A percentile compares a stretch with the other conserved stretches of the same genome.
Conservation (phyloP, 441 rosid species). For the Erysimum pusillum region DNA sequence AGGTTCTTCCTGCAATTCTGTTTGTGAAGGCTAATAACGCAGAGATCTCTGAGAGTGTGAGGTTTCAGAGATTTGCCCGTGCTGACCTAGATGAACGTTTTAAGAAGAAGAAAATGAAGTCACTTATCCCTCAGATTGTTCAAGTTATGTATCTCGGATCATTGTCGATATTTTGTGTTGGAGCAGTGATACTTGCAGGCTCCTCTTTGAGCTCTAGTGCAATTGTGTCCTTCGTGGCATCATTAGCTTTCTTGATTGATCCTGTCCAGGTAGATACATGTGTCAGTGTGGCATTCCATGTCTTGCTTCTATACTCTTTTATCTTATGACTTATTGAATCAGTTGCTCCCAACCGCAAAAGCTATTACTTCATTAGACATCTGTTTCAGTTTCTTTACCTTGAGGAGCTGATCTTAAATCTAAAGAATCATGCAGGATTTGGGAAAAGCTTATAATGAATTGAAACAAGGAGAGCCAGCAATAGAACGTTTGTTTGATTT, state of each 20-base stretch:
- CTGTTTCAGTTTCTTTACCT: background rate
- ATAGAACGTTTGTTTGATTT: conserved; percentile 82
- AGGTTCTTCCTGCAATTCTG: conserved; percentile 90
- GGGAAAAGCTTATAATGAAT: conserved; percentile 92
- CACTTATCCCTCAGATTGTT: conserved; percentile 81
- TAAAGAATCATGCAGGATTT: conserved; percentile 66
- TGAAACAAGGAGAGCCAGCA: conserved; percentile 97
- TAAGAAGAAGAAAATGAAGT: conserved; percentile 92
- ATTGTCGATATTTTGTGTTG: conserved; percentile 66
- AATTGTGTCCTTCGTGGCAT: conserved; percentile 81
- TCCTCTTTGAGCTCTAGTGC: conserved; percentile 70
- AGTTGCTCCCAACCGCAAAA: background rate
- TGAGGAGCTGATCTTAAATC: conserved; percentile 42
- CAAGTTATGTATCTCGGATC: conserved; percentile 82
- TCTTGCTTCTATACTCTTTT: background rate
- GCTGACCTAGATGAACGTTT: conserved; percentile 65
- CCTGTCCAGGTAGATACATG: conserved; percentile 78
- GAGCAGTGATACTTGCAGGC: conserved; percentile 71
- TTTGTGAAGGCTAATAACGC: conserved; percentile 94
- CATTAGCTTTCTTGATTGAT: conserved; percentile 84
- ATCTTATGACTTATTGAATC: background rate
- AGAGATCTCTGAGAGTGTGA: conserved; percentile 73
- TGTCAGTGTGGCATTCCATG: conserved; percentile 23
- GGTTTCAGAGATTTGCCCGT: conserved; percentile 77
- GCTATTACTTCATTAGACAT: conserved; percentile 14